phyloP scores from a whole-genome alignment of 768 basidiomycete genomes.

The Polyporus arcularius region DNA sequence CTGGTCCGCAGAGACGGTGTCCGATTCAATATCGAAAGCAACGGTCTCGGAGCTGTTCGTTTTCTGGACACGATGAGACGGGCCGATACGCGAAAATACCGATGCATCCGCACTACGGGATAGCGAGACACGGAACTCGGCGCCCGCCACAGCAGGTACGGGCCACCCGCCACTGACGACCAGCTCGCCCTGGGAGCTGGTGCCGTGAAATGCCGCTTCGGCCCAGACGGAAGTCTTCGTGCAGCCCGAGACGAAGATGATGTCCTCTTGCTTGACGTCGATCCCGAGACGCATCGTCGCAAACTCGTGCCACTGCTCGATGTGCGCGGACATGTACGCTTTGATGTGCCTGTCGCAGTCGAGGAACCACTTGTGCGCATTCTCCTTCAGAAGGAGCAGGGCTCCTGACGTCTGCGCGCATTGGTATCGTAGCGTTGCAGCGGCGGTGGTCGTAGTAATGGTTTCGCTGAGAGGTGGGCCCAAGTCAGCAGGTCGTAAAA shows the following conservation, averaged over 20 bases:
- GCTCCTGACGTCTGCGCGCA: conserved; percentile 11
- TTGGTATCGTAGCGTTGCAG: background rate
- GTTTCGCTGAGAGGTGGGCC: background rate
- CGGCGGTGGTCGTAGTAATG: background rate
- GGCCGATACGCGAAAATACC: background rate
- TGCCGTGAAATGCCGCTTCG: conserved; percentile 1
- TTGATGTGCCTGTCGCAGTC: background rate
- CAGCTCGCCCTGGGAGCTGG: background rate
- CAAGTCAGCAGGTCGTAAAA: background rate
- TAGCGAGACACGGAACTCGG: background rate
- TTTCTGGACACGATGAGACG: background rate
- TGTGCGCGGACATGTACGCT: background rate
- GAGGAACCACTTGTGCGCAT: background rate
- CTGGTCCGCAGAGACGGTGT: background rate
- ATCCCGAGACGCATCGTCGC: background rate
- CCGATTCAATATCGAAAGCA: background rate
- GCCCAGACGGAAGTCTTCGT: conserved; percentile 1
- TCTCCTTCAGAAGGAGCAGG: conserved; percentile 1
- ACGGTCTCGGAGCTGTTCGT: too few relatives aligned
- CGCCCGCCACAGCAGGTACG: background rate
- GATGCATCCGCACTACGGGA: background rate
- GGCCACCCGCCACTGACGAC: background rate
- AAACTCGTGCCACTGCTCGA: background rate
- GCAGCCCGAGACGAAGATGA: conserved; percentile 5
- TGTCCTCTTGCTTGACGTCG: background rate